A percentile compares a stretch with the other conserved stretches of the same genome.
Conservation (phyloP, 2,329 filamentous ascomycete species). For the Aureobasidium sp. region DNA sequence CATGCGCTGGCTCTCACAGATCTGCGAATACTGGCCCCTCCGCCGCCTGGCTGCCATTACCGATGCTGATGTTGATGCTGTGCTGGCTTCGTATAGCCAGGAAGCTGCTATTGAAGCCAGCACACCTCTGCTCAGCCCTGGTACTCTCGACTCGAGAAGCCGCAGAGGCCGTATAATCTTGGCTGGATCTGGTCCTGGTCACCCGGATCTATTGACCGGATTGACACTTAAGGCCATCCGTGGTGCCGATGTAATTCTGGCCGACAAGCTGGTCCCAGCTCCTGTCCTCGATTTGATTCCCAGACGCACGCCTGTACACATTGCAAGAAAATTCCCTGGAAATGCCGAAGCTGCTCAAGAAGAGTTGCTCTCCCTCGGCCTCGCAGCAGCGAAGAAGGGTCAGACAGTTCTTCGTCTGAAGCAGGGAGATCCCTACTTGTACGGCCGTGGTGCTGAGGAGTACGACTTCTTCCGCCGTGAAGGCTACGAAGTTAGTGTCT, state of each 20-base stretch:
- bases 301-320: constrained; percentile 78
- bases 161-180: constrained; percentile 67
- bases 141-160: constrained; percentile 23
- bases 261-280: constrained; percentile 77
- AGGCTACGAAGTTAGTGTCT: constrained; percentile 59
- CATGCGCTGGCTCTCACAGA: constrained; percentile 88
- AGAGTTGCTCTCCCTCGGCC: constrained; percentile 72
- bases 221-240: constrained; percentile 71
- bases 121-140: constrained; percentile 22
- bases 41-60: constrained; percentile 69
- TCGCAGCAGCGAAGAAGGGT: constrained; percentile 60
- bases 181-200: constrained; percentile 84
- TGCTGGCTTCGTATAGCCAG: constrained; percentile 62
- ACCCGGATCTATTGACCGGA: constrained; percentile 82
- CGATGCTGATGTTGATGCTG: constrained; percentile 66
- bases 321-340: constrained; percentile 94
- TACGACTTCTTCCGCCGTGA: constrained; percentile 70
- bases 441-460: constrained; percentile 90
- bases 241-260: constrained; percentile 68
- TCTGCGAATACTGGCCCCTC: constrained; percentile 98
- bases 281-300: constrained; percentile 84
- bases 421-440: constrained; percentile 94
- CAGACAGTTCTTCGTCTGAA: constrained; percentile 82
- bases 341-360: constrained; percentile 91
- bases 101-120: constrained; percentile 23